A percentile compares a stretch with the other conserved stretches of the same genome.
Evolutionary conservation across 352 stramenopile species (phyloP).

Genomic region (Phytophthora uliginosa): DNA sequence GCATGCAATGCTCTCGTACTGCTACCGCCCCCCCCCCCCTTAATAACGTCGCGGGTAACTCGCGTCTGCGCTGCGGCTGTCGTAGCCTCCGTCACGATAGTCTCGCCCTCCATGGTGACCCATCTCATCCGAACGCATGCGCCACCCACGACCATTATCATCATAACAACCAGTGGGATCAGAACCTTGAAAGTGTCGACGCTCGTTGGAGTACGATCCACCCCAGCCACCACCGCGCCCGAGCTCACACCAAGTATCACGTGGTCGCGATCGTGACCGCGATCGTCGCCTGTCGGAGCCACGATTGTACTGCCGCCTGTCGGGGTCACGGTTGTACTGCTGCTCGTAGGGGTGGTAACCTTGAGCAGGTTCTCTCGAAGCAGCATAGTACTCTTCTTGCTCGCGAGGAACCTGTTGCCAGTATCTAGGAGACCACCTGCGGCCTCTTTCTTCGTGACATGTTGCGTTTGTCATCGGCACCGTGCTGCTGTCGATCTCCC

Average conservation of each 20-base stretch:
- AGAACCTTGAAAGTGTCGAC: slow-evolving; percentile 12
- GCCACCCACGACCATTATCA: slow-evolving; percentile 10
- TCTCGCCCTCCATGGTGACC: slow-evolving; percentile 14
- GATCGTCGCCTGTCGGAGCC: slow-evolving; percentile 14
- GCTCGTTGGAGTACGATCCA: slow-evolving; percentile 10
- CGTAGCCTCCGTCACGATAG: slow-evolving; percentile 14
- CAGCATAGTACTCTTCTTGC: background rate
- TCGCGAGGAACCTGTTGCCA: slow-evolving; percentile 11
- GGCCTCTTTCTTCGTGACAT: background rate
- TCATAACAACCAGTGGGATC: slow-evolving; percentile 7
- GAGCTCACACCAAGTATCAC: background rate
- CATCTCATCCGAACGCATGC: slow-evolving; percentile 14
- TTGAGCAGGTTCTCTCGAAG: background rate
- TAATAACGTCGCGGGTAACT: background rate
- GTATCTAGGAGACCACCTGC: slow-evolving; percentile 3
- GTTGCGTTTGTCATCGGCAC: background rate
- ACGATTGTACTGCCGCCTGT: slow-evolving; percentile 5
- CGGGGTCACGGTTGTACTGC: background rate
- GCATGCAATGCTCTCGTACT: background rate
- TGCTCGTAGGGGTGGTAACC: background rate
- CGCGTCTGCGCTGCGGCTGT: background rate
- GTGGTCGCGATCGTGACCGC: slow-evolving; percentile 26
- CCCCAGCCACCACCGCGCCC: slow-evolving; percentile 6
- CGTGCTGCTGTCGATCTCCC: slow-evolving; percentile 27
- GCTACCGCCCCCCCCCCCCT: too few species aligned